Conservation (phyloP, 192 early-diverging fungal genomes). For the Gonapodya prolifera region DNA sequence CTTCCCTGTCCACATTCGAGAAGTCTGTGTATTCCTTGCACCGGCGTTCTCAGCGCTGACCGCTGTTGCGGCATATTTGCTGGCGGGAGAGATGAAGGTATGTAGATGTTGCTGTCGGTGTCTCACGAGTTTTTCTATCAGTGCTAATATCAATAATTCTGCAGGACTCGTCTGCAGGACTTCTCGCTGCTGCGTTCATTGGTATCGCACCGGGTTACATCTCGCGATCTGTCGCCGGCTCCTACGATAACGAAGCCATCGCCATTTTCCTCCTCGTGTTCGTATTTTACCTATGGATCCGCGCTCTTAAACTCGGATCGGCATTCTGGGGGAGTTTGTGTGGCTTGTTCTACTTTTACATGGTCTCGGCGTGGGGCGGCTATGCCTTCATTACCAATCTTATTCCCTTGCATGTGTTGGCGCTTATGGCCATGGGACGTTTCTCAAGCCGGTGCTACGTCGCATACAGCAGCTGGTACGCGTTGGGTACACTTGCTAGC, state of each 20-base stretch:
- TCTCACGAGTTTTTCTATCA: neutral
- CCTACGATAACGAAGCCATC: constrained; percentile 99
- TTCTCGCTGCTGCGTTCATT: constrained; percentile 95
- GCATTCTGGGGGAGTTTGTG: constrained; percentile 74
- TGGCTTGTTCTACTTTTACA: constrained; percentile 97
- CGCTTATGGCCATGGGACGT: constrained; percentile 87
- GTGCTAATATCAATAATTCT: too few species aligned
- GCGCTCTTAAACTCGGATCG: constrained; percentile 88
- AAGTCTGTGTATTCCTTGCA: constrained; percentile 96
- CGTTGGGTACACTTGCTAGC: constrained; percentile 84
- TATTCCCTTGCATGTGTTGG: constrained; percentile 93
- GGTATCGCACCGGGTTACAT: constrained; percentile 99
- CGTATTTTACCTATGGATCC: constrained; percentile 97
- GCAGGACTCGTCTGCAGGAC: constrained; percentile 68
- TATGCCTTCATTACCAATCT: constrained; percentile 99
- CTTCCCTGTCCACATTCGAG: constrained; percentile 95
- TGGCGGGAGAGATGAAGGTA: constrained; percentile 78
- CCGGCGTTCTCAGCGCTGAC: constrained; percentile 94
- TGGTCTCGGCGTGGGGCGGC: constrained; percentile 99
- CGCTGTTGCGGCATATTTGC: constrained; percentile 85
- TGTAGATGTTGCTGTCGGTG: neutral
- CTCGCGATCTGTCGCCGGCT: constrained; percentile 99
- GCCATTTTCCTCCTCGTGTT: constrained; percentile 98
- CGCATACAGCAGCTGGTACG: constrained; percentile 97
- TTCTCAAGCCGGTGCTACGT: constrained; percentile 89